phyloP scores from a whole-genome alignment of 2,329 filamentous ascomycete species.

The Hypocreales sp. region DNA sequence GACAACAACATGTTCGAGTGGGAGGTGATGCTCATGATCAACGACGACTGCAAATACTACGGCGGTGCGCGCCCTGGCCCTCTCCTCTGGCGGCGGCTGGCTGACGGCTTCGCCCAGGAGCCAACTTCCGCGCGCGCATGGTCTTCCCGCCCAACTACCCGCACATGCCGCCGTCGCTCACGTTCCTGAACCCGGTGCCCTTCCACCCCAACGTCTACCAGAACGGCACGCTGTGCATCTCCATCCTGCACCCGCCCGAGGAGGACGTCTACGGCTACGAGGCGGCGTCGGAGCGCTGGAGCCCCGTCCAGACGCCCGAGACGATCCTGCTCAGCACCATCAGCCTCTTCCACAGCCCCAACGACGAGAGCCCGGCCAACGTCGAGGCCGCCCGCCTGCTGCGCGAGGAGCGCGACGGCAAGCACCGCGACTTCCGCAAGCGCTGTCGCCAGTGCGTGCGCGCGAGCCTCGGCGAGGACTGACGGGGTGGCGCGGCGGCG shows the following conservation, averaged over 20 bases:
- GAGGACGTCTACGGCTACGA: slow-evolving; percentile 95
- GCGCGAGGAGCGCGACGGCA: slow-evolving; percentile 55
- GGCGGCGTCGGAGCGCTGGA: slow-evolving; percentile 78
- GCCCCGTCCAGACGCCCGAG: slow-evolving; percentile 85
- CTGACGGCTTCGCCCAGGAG: too few relatives aligned
- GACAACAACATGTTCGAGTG: slow-evolving; percentile 88
- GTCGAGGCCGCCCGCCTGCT: slow-evolving; percentile 82
- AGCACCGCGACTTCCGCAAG: slow-evolving; percentile 58
- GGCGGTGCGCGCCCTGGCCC: slow-evolving; percentile 58
- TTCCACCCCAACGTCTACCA: slow-evolving; percentile 95
- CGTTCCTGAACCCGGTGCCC: slow-evolving; percentile 65
- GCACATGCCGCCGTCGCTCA: slow-evolving; percentile 73
- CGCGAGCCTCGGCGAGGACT: slow-evolving; percentile 66
- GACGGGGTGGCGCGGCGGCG: background rate
- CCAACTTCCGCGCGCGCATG: slow-evolving; percentile 78
- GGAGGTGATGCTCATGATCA: slow-evolving; percentile 99
- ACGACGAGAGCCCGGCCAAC: slow-evolving; percentile 91
- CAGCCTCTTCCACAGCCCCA: slow-evolving; percentile 80
- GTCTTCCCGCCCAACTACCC: slow-evolving; percentile 78
- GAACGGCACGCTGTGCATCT: slow-evolving; percentile 84
- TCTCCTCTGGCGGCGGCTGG: background rate
- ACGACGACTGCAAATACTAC: slow-evolving; percentile 84
- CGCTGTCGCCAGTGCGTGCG: slow-evolving; percentile 64
- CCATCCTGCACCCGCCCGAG: slow-evolving; percentile 87
- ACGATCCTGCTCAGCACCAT: slow-evolving; percentile 88